Evolutionary conservation across 2,329 filamentous ascomycete species (phyloP), one percentile per base, ranked within the genome.

Genomic region (Trichophaea hybrida): DNA sequence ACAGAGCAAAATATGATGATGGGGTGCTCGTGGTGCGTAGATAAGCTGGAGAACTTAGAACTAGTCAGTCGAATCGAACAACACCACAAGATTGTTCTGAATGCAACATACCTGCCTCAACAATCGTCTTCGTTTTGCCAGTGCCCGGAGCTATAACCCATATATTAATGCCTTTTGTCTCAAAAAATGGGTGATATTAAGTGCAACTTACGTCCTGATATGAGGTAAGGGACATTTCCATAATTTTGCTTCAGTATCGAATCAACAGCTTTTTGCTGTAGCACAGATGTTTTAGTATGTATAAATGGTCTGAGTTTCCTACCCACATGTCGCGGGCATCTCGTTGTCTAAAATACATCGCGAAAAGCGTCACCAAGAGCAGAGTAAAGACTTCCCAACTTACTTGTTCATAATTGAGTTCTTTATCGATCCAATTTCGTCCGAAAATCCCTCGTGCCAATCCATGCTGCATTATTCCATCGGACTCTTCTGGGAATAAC

Each of bases 121-220:
- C 75, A 1, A 77, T 64, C 1, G 75, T 77, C 60, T 77, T 77
- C 6, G 76, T 78, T 65, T 78, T 78, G 0, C 76, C 76, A 5
- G 75, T 77, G n/a, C 76, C 76, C 8, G 76, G 75, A 7, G 76
- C 40, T 46, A 46, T 13, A 46, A 46, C 40, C 24, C 13, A 6
- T 5, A 46, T 24, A 24, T 24, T 3, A 24, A 24, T 24, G 24
- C 24, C 24, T 24, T 46, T 46, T n/a, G 40, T 46, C 2, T 6
- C 24, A 17, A 46, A 5, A 12, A 6, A 1, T 6, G 40, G 24
- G 40, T 46, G 40, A 46, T 46, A 43, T 46, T 46, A 17, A 12
- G 24, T 46, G 40, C n/a, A 46, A 17, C 40, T 46, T 46, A 46
- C 40, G 75, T 0, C 76, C 76, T 6, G 72, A 73, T 15, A 78